phyloP scores from a whole-genome alignment of 257 asterid genomes.

The Fraxinus excelsior region DNA sequence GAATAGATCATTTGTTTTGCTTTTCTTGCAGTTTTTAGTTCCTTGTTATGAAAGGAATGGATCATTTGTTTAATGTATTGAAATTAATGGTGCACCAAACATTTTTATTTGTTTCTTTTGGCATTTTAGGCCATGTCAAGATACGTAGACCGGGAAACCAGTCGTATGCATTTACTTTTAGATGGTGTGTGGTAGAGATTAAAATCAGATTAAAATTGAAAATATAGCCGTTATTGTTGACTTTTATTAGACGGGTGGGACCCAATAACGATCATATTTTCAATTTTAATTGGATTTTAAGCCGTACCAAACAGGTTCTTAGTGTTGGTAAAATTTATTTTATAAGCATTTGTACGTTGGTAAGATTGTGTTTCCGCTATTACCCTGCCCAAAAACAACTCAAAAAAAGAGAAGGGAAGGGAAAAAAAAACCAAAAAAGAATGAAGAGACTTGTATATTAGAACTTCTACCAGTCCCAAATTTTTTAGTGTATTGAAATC shows the following conservation, averaged over 20 bases:
- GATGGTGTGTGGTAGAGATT: no score
- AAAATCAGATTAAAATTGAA: no score
- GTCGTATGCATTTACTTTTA: slow-evolving; percentile 38
- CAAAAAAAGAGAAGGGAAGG: background rate
- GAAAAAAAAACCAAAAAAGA: background rate
- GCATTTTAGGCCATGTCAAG: slow-evolving; percentile 73
- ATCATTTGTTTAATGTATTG: slow-evolving; percentile 17
- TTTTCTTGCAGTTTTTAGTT: no score
- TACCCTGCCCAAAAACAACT: background rate
- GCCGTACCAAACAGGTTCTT: no score
- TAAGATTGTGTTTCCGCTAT: slow-evolving; percentile 4
- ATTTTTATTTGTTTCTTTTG: slow-evolving; percentile 20
- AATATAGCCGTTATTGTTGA: no score
- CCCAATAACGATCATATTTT: no score
- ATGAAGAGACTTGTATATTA: no score
- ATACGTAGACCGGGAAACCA: slow-evolving; percentile 74
- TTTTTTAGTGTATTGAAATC: background rate
- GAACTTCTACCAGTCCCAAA: background rate
- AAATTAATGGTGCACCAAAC: slow-evolving; percentile 9
- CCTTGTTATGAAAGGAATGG: background rate
- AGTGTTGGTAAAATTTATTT: background rate
- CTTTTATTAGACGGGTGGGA: no score
- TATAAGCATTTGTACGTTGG: slow-evolving; percentile 17
- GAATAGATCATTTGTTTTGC: no score
- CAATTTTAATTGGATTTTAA: no score